Evolutionary conservation across 108 stramenopile species (phyloP), one percentile per base, ranked within the genome.

Genomic region (Cyclotella kingstonii): DNA sequence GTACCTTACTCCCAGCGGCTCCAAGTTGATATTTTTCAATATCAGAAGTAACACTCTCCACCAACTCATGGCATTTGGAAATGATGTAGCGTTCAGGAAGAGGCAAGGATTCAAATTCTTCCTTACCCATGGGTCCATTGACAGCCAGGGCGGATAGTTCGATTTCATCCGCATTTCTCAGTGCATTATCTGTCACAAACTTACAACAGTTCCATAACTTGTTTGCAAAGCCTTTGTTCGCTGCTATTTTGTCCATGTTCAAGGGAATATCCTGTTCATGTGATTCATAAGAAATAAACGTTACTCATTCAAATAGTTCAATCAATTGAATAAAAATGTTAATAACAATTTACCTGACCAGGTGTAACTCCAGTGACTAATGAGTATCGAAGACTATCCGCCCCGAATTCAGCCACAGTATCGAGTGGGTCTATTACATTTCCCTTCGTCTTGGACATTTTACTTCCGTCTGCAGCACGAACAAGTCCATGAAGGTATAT

Each of bases 371-470:
- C 97, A 0, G 95, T 96, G 2, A 96, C 95, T 17, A 98, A 78
- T 11, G 91, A 86, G 59, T 93, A 90, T n/a, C 96, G 81, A 38
- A 94, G 69, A 75, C 93, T 93, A 56, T 96, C 96, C 7, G 96
- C 91, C 26, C 96, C 96, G 69, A 78, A 93, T 59, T 93, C 68
- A 5, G 89, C 93, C 18, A 98, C 96, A 33, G 96, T 97, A 56
- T 96, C 94, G 23, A 98, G 59, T 4, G 98, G 98, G 81, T 99
- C 98, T 30, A 99, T 77, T 4, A 99, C 98, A 60, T 99, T 99
- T 17, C 98, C 98, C 66, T 96, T 97, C 7, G 96, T 97, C 73
- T 99, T 99, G 45, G 93, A 95, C 98, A 99, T 99, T 80, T 99
- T 99, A 43, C 53, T 91, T 36, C 96, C 96, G 77, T 95, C 84